These are phyloP conservation scores for Epithemia pelagica DNA, from an alignment of 108 stramenopile species.

Conservation along the genomic window DNA sequence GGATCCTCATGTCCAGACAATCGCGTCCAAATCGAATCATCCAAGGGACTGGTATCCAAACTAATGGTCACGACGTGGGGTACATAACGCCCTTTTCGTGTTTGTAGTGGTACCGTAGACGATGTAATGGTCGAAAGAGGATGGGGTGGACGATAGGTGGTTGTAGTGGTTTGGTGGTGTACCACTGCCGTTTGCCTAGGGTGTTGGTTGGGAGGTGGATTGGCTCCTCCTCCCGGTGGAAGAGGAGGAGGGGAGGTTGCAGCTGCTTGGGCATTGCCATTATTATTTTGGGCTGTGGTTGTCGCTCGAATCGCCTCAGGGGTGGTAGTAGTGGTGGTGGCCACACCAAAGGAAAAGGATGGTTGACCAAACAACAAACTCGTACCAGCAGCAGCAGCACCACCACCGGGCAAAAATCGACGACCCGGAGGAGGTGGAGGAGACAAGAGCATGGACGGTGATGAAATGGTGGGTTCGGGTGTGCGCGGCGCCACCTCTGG, in stretches of 20 bases:
- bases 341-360: background rate
- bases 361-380: background rate
- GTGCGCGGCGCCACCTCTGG: background rate
- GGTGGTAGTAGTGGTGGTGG: too few relatives aligned
- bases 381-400: background rate
- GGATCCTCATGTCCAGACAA: background rate
- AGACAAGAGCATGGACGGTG: constrained; percentile 7
- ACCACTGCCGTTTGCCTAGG: constrained; percentile 10
- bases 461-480: constrained; percentile 4
- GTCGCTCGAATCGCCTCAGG: too few relatives aligned
- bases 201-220: constrained; percentile 2
- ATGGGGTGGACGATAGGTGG: constrained; percentile 37
- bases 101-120: background rate
- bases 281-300: background rate
- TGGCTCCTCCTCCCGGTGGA: constrained; percentile 37
- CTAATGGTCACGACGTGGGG: constrained; percentile 78
- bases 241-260: constrained; percentile 29
- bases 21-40: constrained; percentile 6
- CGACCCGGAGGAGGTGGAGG: constrained; percentile 18
- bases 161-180: background rate
- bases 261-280: constrained; percentile 3
- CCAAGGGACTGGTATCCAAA: constrained; percentile 54
- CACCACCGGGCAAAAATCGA: background rate
- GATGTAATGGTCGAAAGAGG: constrained; percentile 53
- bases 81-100: constrained; percentile 57